These are phyloP conservation scores for Botryotinia narcissicola DNA, from an alignment of 2,329 filamentous ascomycete species.

Conservation along the genomic window DNA sequence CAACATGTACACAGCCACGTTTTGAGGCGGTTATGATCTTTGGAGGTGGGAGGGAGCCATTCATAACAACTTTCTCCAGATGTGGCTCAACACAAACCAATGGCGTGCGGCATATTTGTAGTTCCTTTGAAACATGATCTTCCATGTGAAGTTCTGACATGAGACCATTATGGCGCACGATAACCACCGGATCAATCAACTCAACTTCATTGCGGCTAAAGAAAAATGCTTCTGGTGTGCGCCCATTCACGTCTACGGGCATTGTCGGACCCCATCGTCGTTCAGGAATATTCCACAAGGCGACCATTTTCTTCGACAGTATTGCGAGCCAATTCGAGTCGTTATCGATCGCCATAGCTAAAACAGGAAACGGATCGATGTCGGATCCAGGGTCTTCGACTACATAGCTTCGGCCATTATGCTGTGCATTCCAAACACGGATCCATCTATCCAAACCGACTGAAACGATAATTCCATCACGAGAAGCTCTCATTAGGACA, in stretches of 20 bases:
- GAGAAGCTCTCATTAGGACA: slow-evolving; percentile 59
- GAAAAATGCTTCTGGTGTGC: slow-evolving; percentile 61
- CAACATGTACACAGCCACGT: slow-evolving; percentile 51
- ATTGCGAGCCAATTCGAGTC: slow-evolving; percentile 65
- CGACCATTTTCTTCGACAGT: slow-evolving; percentile 54
- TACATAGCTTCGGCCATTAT: slow-evolving; percentile 42
- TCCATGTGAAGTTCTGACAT: slow-evolving; percentile 57
- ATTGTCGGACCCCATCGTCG: slow-evolving; percentile 56
- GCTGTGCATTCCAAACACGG: slow-evolving; percentile 59
- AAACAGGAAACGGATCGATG: slow-evolving; percentile 54
- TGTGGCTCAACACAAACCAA: slow-evolving; percentile 42
- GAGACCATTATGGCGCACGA: slow-evolving; percentile 63
- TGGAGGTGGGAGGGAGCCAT: slow-evolving; percentile 27
- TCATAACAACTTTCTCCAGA: slow-evolving; percentile 40
- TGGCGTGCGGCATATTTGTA: slow-evolving; percentile 51
- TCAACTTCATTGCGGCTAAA: slow-evolving; percentile 50
- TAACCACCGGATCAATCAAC: slow-evolving; percentile 49
- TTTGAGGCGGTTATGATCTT: slow-evolving; percentile 51
- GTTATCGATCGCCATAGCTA: slow-evolving; percentile 63
- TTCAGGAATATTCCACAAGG: slow-evolving; percentile 61
- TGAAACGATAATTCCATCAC: slow-evolving; percentile 64
- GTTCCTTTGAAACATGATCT: slow-evolving; percentile 42
- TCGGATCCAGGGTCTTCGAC: slow-evolving; percentile 40
- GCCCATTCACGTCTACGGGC: slow-evolving; percentile 54
- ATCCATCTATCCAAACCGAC: slow-evolving; percentile 69